These are phyloP conservation scores for Neofusicoccum cordaticola DNA, from an alignment of 2,329 filamentous ascomycete species.

Conservation along the genomic window DNA sequence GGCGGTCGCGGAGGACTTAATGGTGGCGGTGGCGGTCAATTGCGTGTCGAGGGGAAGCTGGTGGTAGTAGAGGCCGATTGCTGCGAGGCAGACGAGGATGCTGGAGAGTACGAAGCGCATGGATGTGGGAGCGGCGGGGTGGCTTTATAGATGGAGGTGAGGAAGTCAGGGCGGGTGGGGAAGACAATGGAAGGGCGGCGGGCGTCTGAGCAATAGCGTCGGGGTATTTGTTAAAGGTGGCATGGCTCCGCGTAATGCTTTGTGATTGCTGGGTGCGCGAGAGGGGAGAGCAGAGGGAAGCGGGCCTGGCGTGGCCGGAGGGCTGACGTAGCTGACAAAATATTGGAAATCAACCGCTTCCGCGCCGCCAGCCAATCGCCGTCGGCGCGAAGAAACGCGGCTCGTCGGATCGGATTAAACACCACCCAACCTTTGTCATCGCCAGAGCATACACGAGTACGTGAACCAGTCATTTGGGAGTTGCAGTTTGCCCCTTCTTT, in stretches of 20 bases:
- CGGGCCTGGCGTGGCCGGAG: no score
- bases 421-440: neutral
- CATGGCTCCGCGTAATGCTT: conserved; percentile 3
- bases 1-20: conserved; percentile 19
- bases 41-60: conserved; percentile 18
- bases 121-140: conserved; percentile 21
- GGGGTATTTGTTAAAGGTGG: neutral
- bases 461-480: no score
- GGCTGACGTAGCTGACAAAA: neutral
- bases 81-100: conserved; percentile 40
- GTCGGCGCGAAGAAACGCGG: neutral
- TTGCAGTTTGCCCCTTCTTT: no score
- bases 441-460: no score
- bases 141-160: conserved; percentile 29
- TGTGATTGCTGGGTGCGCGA: conserved; percentile 10
- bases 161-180: neutral
- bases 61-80: conserved; percentile 38
- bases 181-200: conserved; percentile 4
- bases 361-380: neutral
- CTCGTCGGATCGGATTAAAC: conserved; percentile 10
- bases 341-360: neutral
- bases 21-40: conserved; percentile 22
- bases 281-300: neutral
- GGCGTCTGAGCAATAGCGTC: neutral
- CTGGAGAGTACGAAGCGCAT: conserved; percentile 42